Base-by-base conservation (phyloP, 1,284 basidiomycete genomes). In the Fistulinella cinereoalba region DNA sequence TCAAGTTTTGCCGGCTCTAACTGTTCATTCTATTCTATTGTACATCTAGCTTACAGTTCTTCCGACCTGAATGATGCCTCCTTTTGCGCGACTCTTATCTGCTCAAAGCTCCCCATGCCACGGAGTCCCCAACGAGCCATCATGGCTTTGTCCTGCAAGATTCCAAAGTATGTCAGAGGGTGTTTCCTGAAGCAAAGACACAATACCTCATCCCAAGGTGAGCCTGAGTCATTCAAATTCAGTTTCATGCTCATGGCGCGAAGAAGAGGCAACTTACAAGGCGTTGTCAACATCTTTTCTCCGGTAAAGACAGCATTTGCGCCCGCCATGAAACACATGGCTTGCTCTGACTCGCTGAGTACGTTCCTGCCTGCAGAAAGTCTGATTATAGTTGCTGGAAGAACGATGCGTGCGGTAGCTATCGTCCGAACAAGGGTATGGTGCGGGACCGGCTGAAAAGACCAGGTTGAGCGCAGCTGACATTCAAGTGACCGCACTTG, bases 251-350 rank as follows among this genome's bases (percentile, higher is more conserved):
- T 43, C 48, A 41, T 43, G 25, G 32, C 34, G 29, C 36, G 39
- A 50, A 48, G 19, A 52, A 23, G 33, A 52, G 52, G 41, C 24
- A 38, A 76, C 87, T 69, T 58, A 87, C 88, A 95, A 38, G 96
- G 95, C 12, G 96, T 98, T 6, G 96, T 99, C 54, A 99, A 69
- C 96, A 98, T 98, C 61, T 87, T 79, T 65, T 98, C 93, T 34
- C 96, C 96, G 16, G 96, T 99, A 66, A 99, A 99, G 54, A 98
- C 88, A 32, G 96, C 96, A 64, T 99, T 99, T 39, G 96, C 96
- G 40, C 96, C 96, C 6, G 96, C 94, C 85, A 98, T 88, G 73
- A 98, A 99, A 61, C 92, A 93, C 90, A 99, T 95, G 12, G 88
- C 92, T 58, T 98, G 96, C 68, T 98, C 91, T 7, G 89, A 79